phyloP scores from a whole-genome alignment of 164 flowering plant species.

The Cinnamomum micranthum region DNA sequence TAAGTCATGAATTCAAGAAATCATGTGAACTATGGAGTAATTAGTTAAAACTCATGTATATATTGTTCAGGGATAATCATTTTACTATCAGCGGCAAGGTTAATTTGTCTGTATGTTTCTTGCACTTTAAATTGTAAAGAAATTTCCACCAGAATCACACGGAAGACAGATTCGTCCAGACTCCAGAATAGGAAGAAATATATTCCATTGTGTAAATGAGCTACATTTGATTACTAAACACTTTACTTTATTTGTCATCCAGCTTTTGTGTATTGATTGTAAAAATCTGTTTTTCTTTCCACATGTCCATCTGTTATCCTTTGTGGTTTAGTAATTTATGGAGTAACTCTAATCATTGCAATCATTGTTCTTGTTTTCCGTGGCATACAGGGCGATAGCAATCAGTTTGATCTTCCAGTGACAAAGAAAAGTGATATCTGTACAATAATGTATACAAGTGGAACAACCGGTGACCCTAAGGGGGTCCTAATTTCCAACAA shows the following conservation, averaged over 20 bases:
- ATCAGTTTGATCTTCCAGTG: conserved; percentile 60
- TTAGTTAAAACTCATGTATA: no score
- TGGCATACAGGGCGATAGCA: conserved; percentile 49
- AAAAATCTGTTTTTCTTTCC: neutral
- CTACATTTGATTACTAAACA: neutral
- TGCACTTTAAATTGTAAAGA: no score
- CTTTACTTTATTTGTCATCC: neutral
- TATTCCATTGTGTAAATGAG: neutral
- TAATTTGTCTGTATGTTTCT: no score
- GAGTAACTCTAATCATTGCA: neutral
- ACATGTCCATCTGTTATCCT: neutral
- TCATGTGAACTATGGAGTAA: no score
- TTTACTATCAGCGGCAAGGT: no score
- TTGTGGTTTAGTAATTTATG: neutral
- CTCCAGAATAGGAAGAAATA: no score
- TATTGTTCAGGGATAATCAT: no score
- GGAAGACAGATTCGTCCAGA: no score
- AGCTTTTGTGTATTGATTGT: neutral
- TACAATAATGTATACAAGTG: conserved; percentile 98
- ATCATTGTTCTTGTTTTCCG: neutral
- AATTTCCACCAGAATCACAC: no score
- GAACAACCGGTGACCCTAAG: conserved; percentile 98
- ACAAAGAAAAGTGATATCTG: conserved; percentile 69
- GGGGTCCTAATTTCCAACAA: conserved; percentile 87
- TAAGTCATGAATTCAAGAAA: no score